phyloP scores from a whole-genome alignment of 805 yeast genomes.

The Geotrichum ghanense region DNA sequence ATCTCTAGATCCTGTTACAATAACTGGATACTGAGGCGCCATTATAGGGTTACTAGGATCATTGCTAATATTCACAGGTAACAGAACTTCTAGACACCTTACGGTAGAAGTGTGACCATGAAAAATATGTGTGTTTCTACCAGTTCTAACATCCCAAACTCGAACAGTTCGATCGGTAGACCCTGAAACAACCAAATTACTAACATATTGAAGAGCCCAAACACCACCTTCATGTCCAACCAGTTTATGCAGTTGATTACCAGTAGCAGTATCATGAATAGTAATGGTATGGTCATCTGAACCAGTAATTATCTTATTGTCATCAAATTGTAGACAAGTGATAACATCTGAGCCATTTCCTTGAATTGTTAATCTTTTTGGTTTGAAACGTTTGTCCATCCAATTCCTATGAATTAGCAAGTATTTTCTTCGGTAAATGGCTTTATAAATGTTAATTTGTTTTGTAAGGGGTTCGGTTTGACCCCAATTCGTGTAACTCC shows the following conservation, averaged over 20 bases:
- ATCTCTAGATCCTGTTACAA: slow-evolving; percentile 86
- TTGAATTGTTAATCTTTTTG: slow-evolving; percentile 51
- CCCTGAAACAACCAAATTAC: slow-evolving; percentile 75
- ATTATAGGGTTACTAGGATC: slow-evolving; percentile 49
- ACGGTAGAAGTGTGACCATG: slow-evolving; percentile 90
- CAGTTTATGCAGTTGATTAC: slow-evolving; percentile 48
- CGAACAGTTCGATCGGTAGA: slow-evolving; percentile 91
- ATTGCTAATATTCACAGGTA: slow-evolving; percentile 41
- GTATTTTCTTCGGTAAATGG: slow-evolving; percentile 48
- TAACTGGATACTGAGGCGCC: slow-evolving; percentile 53
- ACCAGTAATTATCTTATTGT: slow-evolving; percentile 81
- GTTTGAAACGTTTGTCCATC: slow-evolving; percentile 63
- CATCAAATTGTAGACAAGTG: slow-evolving; percentile 89
- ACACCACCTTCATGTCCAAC: slow-evolving; percentile 96
- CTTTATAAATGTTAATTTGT: slow-evolving; percentile 33
- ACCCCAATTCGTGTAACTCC: slow-evolving; percentile 26
- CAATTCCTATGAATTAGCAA: slow-evolving; percentile 52
- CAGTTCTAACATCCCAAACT: slow-evolving; percentile 81
- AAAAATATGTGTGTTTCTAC: slow-evolving; percentile 82
- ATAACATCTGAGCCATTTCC: slow-evolving; percentile 78
- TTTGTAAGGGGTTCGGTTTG: slow-evolving; percentile 15
- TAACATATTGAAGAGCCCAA: slow-evolving; percentile 89
- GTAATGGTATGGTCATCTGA: slow-evolving; percentile 79
- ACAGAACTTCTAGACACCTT: slow-evolving; percentile 75
- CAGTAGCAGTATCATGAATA: slow-evolving; percentile 68